Evolutionary conservation across 108 stramenopile genomes (phyloP), one percentile per base, ranked within the genome.

Genomic region (Nitzschia palea): DNA sequence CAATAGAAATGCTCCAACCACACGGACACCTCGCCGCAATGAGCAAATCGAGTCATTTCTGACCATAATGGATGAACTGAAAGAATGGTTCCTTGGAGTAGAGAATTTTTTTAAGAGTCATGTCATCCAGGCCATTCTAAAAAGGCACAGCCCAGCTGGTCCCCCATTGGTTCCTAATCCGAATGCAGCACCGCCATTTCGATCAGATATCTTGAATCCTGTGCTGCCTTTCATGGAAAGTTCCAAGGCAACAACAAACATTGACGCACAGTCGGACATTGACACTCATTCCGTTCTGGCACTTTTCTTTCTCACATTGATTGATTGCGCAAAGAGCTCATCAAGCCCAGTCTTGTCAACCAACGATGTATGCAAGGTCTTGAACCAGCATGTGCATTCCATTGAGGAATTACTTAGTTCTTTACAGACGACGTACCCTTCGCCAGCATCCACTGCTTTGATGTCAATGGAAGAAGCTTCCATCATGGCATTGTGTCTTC

Each of bases 1-100:
- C 50, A 84, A 88, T 65, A 65, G 62, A 1, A 22, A 69, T 4
- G 18, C 52, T 44, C 58, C 65, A 12, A 57, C 50, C 3, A 67
- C 70, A n/a, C 78, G 76, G 30, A 91, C 90, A 20, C 90, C 90
- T 17, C 73, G 79, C 20, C 79, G 87, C 28, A 91, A 91, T 42
- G 47, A 71, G 30, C 74, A 84, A 35, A 62, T 77, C 44, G 74
- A 86, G 25, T 65, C 66, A 26, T 85, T 84, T 15, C 12, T 78
- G 6, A 62, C 71, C 8, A 86, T 88, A 44, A 72, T 77, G 36
- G 10, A 44, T 17, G 12, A 50, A 10, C 17, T 84, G 26, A 12
- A 27, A 2, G 17, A 8, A 5, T 87, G 89, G 89, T 62, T 55
- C 26, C 29, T 43, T 8, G 45, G 9, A 8, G 64, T 81, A 0